A percentile compares a stretch with the other conserved stretches of the same genome.
These are phyloP conservation scores for Celoporthe dispersa DNA, from an alignment of 2,329 filamentous ascomycete species.

Conservation along the genomic window DNA sequence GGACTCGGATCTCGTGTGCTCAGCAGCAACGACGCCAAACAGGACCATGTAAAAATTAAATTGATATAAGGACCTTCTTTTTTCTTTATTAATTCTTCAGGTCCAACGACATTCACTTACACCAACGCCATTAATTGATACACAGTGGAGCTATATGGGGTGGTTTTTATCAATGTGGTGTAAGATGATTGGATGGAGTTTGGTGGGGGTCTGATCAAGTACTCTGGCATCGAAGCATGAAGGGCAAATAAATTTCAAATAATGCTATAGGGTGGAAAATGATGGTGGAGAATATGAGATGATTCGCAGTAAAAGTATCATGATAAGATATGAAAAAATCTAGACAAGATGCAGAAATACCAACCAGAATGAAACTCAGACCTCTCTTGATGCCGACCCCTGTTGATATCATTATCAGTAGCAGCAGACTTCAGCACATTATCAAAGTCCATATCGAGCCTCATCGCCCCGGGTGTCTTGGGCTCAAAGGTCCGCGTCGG, in stretches of 20 bases:
- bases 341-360: background rate
- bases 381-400: no score
- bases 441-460: constrained; percentile 9
- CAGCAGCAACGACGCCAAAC: no score
- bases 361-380: background rate
- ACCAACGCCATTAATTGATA: background rate
- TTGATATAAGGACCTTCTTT: no score
- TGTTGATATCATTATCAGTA: no score
- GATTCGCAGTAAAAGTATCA: background rate
- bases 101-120: background rate
- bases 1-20: background rate
- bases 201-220: background rate
- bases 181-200: constrained; percentile 4
- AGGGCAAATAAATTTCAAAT: background rate
- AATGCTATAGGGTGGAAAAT: background rate
- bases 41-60: no score
- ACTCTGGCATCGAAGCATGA: background rate
- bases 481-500: constrained; percentile 36
- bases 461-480: constrained; percentile 39
- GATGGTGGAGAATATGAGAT: background rate
- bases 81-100: background rate
- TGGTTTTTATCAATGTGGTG: background rate
- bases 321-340: background rate
- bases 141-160: background rate
- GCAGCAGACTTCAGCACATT: background rate